Evolutionary conservation across 768 basidiomycete genomes (phyloP).

Genomic region (Nidula microcarpa): DNA sequence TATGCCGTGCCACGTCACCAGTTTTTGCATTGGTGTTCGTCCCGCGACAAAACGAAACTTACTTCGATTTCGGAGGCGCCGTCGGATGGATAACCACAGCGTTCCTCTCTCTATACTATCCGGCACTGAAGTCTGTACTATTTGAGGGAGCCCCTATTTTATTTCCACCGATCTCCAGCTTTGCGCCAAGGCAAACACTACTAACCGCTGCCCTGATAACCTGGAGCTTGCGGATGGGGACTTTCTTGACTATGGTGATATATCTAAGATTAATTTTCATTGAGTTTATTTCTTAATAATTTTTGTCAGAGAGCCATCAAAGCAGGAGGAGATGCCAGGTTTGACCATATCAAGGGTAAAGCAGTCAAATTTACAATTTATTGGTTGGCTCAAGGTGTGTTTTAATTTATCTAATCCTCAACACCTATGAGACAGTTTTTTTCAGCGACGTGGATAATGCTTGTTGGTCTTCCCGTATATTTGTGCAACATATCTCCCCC

Average conservation of each 20-base stretch:
- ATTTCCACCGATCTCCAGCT: conserved; percentile 39
- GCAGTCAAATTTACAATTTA: conserved; percentile 45
- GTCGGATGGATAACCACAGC: conserved; percentile 64
- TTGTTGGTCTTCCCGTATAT: conserved; percentile 70
- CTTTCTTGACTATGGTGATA: conserved; percentile 51
- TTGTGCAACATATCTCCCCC: conserved; percentile 55
- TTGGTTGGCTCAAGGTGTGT: conserved; percentile 62
- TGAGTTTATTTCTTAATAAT: neutral
- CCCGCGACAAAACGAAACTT: conserved; percentile 61
- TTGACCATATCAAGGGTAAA: conserved; percentile 48
- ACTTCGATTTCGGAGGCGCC: conserved; percentile 65
- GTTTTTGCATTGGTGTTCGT: conserved; percentile 53
- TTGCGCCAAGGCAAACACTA: conserved; percentile 61
- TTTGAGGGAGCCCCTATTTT: conserved; percentile 32
- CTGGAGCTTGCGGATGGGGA: conserved; percentile 64
- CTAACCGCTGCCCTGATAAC: conserved; percentile 51
- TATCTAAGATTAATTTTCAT: neutral
- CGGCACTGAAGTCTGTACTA: conserved; percentile 47
- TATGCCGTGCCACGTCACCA: conserved; percentile 49
- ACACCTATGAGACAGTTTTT: neutral
- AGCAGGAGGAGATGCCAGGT: conserved; percentile 61
- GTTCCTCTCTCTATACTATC: conserved; percentile 60
- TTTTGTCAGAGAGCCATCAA: conserved; percentile 34
- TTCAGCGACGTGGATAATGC: conserved; percentile 60
- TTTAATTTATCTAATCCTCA: neutral